Evolutionary conservation across 2,329 filamentous ascomycete genomes (phyloP).

Genomic region (Colletotrichum sp.): DNA sequence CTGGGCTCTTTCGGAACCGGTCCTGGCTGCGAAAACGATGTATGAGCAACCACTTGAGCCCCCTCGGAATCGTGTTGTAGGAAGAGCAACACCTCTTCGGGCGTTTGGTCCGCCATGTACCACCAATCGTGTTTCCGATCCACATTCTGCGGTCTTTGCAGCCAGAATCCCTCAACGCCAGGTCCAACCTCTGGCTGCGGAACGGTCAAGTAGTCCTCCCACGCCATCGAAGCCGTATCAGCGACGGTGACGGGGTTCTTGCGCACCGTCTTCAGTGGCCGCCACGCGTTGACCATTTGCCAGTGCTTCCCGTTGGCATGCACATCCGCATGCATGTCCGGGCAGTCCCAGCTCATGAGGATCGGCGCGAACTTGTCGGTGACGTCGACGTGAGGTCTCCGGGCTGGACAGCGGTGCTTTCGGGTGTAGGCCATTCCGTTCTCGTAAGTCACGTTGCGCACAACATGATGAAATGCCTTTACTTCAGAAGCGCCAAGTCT

Average conservation of each 20-base stretch:
- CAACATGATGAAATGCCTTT: not conserved
- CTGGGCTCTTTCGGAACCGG: not conserved
- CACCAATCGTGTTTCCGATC: not conserved
- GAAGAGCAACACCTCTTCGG: not conserved
- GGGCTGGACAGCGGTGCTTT: not conserved
- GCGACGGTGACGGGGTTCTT: not conserved
- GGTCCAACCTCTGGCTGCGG: constrained; percentile 1
- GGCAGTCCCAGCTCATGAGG: constrained; percentile 4
- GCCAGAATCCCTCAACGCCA: not conserved
- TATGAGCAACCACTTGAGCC: not conserved
- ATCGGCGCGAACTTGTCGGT: not conserved
- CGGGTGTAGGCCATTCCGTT: not conserved
- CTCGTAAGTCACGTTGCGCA: not conserved
- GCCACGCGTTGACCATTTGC: constrained; percentile 10
- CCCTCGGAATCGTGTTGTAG: not conserved
- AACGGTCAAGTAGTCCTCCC: not conserved
- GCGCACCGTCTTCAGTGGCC: constrained; percentile 1
- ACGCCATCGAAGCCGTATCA: not conserved
- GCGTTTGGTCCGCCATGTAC: constrained; percentile 3
- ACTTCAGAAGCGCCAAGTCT: constrained; percentile 1
- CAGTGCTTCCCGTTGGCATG: not conserved
- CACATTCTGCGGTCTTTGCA: not conserved
- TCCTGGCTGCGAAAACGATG: not conserved
- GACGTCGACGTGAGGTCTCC: constrained; percentile 1
- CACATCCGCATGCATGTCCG: not conserved